Percentiles rank a stretch among this genome's conserved stretches.
phyloP scores from a whole-genome alignment of 1,284 basidiomycete species.

The Mycena citricolor region DNA sequence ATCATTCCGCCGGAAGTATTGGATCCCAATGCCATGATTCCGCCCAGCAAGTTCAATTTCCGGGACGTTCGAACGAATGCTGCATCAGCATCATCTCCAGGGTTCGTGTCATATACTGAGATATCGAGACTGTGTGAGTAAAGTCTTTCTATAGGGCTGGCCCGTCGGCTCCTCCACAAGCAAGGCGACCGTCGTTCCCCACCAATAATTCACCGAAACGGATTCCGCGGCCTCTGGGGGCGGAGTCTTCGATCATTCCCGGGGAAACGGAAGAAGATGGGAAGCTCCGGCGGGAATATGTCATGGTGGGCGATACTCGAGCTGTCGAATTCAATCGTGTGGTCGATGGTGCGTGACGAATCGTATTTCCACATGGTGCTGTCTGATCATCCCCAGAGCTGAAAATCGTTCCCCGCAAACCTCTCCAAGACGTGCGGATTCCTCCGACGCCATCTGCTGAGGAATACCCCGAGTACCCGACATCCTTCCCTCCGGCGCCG shows the following conservation, averaged over 20 bases:
- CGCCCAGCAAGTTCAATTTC: constrained; percentile 76
- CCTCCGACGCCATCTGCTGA: constrained; percentile 47
- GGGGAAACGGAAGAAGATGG: constrained; percentile 82
- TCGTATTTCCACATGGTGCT: not conserved
- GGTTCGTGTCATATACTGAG: constrained; percentile 2
- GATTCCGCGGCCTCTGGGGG: constrained; percentile 41
- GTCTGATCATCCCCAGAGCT: constrained; percentile 49
- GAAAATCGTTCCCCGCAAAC: constrained; percentile 54
- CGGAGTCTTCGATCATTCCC: constrained; percentile 71
- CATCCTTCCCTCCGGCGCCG: constrained; percentile 63
- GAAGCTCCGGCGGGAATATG: constrained; percentile 71
- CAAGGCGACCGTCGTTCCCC: constrained; percentile 21
- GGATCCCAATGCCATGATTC: constrained; percentile 75
- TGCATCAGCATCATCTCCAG: constrained; percentile 18
- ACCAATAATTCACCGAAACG: constrained; percentile 22
- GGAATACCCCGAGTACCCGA: constrained; percentile 38
- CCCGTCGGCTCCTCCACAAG: constrained; percentile 20
- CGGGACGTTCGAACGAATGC: constrained; percentile 37
- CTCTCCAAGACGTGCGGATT: constrained; percentile 52
- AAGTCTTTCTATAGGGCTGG: constrained; percentile 13
- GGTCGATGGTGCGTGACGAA: constrained; percentile 59
- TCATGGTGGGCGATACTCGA: constrained; percentile 71
- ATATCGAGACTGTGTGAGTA: too few species aligned
- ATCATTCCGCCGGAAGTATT: constrained; percentile 73
- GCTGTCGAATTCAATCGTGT: constrained; percentile 78